Evolutionary conservation across 2,329 filamentous ascomycete genomes (phyloP).

Genomic region (Arthrobotrys conoides): DNA sequence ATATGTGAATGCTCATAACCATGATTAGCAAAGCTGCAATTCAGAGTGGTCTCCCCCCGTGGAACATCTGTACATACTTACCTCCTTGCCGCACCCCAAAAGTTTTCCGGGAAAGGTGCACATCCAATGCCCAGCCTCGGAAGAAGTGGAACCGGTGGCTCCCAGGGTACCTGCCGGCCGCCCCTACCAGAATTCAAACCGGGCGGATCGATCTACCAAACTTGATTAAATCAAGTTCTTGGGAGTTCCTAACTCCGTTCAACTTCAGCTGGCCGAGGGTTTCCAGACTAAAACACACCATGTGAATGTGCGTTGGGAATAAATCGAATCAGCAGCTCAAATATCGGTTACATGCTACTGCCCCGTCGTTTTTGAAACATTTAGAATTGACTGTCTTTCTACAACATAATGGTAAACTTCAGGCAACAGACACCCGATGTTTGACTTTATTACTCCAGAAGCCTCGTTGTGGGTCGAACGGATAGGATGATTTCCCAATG

Average conservation of each 20-base stretch:
- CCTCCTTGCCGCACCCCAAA: conserved; percentile 41
- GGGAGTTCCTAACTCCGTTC: conserved; percentile 46
- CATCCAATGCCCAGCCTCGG: conserved; percentile 29
- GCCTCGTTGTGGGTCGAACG: conserved; percentile 35
- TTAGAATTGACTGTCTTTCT: conserved; percentile 18
- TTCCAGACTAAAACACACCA: conserved; percentile 38
- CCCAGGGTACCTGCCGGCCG: conserved; percentile 47
- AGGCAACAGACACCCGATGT: conserved; percentile 34
- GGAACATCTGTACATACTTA: too few relatives aligned
- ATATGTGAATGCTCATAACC: conserved; percentile 16
- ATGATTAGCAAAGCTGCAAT: conserved; percentile 20
- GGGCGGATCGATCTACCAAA: conserved; percentile 46
- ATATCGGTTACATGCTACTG: conserved; percentile 14
- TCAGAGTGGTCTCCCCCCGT: conserved; percentile 10
- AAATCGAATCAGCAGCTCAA: conserved; percentile 20
- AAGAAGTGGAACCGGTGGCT: conserved; percentile 54
- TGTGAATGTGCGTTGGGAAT: conserved; percentile 40
- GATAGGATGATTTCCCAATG: conserved; percentile 35
- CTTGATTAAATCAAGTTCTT: conserved; percentile 22
- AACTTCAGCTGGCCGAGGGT: conserved; percentile 48
- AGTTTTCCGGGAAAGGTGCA: conserved; percentile 16
- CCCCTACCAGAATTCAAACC: conserved; percentile 37
- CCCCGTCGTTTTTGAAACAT: conserved; percentile 39
- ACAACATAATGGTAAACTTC: conserved; percentile 31
- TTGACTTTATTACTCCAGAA: conserved; percentile 26